These are phyloP conservation scores for Skeletonema grethae DNA, from an alignment of 108 stramenopile species.

Conservation along the genomic window DNA sequence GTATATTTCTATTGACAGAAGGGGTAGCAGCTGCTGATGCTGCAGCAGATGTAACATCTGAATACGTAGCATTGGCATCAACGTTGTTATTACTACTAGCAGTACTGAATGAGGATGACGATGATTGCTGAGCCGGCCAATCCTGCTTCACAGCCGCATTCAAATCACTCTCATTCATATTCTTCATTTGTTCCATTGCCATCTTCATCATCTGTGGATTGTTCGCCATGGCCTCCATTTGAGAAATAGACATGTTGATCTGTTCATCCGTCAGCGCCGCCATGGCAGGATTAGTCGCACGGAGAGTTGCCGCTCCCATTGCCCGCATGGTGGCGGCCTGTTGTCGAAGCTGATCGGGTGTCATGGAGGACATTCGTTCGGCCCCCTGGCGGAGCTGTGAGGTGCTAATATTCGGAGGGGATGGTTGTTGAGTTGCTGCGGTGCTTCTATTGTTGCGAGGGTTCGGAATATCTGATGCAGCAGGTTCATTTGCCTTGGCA, in stretches of 20 bases:
- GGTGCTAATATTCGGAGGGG: not conserved
- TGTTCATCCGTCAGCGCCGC: slow-evolving; percentile 66
- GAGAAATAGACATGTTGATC: slow-evolving; percentile 54
- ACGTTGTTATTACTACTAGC: not conserved
- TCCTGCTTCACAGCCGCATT: not conserved
- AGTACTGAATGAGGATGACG: not conserved
- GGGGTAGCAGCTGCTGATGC: not conserved
- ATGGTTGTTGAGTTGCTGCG: not conserved
- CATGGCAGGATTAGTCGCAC: slow-evolving; percentile 72
- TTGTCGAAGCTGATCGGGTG: slow-evolving; percentile 65
- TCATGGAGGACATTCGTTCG: slow-evolving; percentile 65
- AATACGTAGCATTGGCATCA: slow-evolving; percentile 9
- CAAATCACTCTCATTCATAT: slow-evolving; percentile 18
- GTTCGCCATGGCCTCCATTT: slow-evolving; percentile 73
- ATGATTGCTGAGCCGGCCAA: not conserved
- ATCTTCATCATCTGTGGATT: slow-evolving; percentile 63
- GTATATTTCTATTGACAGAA: not conserved
- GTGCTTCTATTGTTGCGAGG: slow-evolving; percentile 20
- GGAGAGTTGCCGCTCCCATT: slow-evolving; percentile 58
- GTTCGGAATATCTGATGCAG: slow-evolving; percentile 12
- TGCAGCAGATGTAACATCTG: not conserved
- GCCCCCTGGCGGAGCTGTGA: slow-evolving; percentile 40
- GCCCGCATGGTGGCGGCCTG: slow-evolving; percentile 76
- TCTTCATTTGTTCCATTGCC: slow-evolving; percentile 44
- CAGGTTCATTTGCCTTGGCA: slow-evolving; percentile 36